These are phyloP conservation scores for Prunus davidiana DNA, from an alignment of 306 rosid genomes.

Conservation along the genomic window DNA sequence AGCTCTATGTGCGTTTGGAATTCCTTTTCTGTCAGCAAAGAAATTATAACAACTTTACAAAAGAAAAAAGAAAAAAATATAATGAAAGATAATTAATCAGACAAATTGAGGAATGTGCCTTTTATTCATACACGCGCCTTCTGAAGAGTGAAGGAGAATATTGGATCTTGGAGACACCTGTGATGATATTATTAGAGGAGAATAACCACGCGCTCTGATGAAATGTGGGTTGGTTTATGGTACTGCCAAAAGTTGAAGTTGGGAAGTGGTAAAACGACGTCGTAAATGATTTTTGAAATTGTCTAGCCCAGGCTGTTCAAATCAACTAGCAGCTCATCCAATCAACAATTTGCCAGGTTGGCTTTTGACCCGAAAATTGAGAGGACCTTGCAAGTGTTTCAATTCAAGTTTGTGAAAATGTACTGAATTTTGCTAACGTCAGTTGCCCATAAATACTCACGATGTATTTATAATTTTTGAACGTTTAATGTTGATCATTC, in stretches of 20 bases:
- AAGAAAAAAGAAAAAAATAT: neutral
- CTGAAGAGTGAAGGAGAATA: neutral
- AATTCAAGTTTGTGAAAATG: too few species aligned
- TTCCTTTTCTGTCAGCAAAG: neutral
- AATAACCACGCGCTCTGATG: neutral
- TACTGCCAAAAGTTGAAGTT: neutral
- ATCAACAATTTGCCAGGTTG: neutral
- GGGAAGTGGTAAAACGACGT: conserved; percentile 5
- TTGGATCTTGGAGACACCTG: neutral
- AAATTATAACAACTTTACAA: neutral
- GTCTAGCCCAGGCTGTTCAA: neutral
- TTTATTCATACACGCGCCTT: conserved; percentile 12
- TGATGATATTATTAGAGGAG: neutral
- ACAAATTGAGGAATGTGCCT: conserved; percentile 19
- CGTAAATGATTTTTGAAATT: neutral
- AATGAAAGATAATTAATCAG: neutral
- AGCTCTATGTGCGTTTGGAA: neutral
- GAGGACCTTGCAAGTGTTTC: too few species aligned
- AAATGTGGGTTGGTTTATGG: neutral
- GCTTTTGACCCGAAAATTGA: neutral
- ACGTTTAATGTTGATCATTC: too few species aligned
- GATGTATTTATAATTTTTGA: too few species aligned
- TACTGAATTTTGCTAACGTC: too few species aligned
- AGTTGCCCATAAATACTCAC: too few species aligned
- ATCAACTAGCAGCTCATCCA: neutral